Evolutionary conservation across 495 filamentous ascomycete genomes (phyloP).

Genomic region (Hypoxylon crocopeplum): DNA sequence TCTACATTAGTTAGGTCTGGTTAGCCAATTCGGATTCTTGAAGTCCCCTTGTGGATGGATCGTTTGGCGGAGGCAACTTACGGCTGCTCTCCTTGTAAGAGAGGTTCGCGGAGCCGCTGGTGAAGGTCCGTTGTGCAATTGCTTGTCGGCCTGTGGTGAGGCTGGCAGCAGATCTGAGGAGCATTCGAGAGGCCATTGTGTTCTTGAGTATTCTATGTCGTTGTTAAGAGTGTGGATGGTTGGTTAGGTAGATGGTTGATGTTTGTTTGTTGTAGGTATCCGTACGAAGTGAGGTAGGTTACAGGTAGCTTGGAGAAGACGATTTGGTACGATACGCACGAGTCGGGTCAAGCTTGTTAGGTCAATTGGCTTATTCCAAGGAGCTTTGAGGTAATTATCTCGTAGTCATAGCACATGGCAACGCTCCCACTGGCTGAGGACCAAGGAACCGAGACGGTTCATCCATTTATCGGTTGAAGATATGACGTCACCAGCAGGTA

Average conservation of each 20-base stretch:
- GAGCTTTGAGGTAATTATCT: constrained; percentile 31
- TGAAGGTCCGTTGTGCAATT: constrained; percentile 30
- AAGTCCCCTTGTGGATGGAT: neutral
- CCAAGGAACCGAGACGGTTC: constrained; percentile 8
- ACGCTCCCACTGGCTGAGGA: constrained; percentile 20
- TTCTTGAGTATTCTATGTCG: neutral
- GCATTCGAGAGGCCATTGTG: constrained; percentile 34
- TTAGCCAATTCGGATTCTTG: constrained; percentile 4
- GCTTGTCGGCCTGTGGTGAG: constrained; percentile 30
- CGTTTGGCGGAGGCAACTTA: constrained; percentile 13
- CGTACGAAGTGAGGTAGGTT: no score
- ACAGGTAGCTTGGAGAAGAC: neutral
- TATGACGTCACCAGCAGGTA: constrained; percentile 34
- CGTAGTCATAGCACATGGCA: constrained; percentile 29
- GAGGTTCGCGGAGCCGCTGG: constrained; percentile 30
- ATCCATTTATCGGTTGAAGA: constrained; percentile 11
- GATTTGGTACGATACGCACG: neutral
- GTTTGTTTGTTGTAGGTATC: no score
- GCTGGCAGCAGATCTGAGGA: constrained; percentile 25
- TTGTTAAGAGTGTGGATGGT: no score
- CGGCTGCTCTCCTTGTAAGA: constrained; percentile 41
- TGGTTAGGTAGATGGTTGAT: no score
- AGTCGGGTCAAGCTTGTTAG: constrained; percentile 1
- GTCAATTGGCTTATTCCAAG: constrained; percentile 15
- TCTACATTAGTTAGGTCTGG: constrained; percentile 16